phyloP scores from a whole-genome alignment of 176 grass and related monocot species.

The Eleusine indica region DNA sequence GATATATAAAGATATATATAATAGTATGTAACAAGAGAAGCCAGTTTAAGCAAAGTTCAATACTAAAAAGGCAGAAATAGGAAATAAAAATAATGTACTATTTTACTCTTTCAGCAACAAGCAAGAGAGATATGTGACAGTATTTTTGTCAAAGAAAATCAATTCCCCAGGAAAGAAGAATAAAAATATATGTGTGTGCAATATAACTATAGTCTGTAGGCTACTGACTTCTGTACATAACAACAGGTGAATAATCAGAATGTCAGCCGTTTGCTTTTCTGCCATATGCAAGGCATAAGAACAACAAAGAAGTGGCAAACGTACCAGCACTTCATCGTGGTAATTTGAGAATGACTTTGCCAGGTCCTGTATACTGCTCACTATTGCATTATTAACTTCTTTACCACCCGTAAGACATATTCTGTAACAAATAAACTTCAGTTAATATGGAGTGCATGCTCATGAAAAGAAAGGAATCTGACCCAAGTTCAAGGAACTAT shows the following conservation, averaged over 20 bases:
- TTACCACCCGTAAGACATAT: constrained; percentile 89
- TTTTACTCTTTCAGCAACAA: constrained; percentile 33
- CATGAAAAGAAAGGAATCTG: not conserved
- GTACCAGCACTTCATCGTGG: constrained; percentile 92
- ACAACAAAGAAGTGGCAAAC: constrained; percentile 26
- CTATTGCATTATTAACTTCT: constrained; percentile 94
- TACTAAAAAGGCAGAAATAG: not conserved
- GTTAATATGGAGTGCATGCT: constrained; percentile 33
- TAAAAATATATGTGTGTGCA: constrained; percentile 22
- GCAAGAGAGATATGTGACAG: constrained; percentile 22
- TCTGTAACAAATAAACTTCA: constrained; percentile 54
- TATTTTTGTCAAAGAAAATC: constrained; percentile 17
- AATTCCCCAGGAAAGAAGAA: constrained; percentile 2
- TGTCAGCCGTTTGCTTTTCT: not conserved
- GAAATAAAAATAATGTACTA: constrained; percentile 11
- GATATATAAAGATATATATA: constrained; percentile 31
- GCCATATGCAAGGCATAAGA: constrained; percentile 12
- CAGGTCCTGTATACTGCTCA: constrained; percentile 96
- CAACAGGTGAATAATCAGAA: constrained; percentile 9
- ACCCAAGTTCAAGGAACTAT: constrained; percentile 11
- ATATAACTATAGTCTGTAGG: constrained; percentile 16
- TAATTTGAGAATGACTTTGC: constrained; percentile 87
- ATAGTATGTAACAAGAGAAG: constrained; percentile 5
- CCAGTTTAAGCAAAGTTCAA: constrained; percentile 14
- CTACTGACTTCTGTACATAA: constrained; percentile 14